phyloP scores from a whole-genome alignment of 1,284 basidiomycete species.

The Tilletiopsis washingtonensis region DNA sequence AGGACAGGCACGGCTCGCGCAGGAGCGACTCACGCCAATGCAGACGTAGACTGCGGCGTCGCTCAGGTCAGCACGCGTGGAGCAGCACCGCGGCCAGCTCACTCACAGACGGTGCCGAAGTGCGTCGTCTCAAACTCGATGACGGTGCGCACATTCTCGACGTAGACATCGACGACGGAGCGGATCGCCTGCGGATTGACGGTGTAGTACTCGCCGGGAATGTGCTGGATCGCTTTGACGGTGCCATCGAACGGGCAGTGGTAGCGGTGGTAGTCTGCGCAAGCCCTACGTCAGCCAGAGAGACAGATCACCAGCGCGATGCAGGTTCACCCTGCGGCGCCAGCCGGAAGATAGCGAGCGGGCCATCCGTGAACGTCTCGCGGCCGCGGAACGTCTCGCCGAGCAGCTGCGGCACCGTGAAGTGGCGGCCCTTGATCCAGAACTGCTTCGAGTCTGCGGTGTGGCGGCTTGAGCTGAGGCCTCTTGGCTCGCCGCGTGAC shows the following conservation, averaged over 20 bases:
- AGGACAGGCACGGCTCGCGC: no score
- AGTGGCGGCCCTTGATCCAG: conserved; percentile 97
- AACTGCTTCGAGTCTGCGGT: conserved; percentile 73
- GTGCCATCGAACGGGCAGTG: conserved; percentile 81
- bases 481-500: no score
- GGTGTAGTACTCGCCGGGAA: conserved; percentile 46
- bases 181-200: conserved; percentile 71
- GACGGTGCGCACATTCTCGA: conserved; percentile 66
- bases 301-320: no score
- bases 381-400: conserved; percentile 67
- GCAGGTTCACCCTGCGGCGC: no score
- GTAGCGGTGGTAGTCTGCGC: conserved; percentile 93
- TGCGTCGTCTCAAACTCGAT: conserved; percentile 46
- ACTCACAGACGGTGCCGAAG: conserved; percentile 17
- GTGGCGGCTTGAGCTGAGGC: no score
- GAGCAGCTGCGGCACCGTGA: conserved; percentile 68
- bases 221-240: conserved; percentile 51
- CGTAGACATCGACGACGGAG: conserved; percentile 77
- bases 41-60: conserved; percentile 5
- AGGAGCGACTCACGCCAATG: no score
- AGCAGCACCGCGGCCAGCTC: no score
- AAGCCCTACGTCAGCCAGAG: no score
- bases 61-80: no score
- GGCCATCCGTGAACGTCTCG: conserved; percentile 59
- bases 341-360: conserved; percentile 55